These are phyloP conservation scores for Torulaspora maleeae DNA, from an alignment of 805 yeast species.

Conservation along the genomic window DNA sequence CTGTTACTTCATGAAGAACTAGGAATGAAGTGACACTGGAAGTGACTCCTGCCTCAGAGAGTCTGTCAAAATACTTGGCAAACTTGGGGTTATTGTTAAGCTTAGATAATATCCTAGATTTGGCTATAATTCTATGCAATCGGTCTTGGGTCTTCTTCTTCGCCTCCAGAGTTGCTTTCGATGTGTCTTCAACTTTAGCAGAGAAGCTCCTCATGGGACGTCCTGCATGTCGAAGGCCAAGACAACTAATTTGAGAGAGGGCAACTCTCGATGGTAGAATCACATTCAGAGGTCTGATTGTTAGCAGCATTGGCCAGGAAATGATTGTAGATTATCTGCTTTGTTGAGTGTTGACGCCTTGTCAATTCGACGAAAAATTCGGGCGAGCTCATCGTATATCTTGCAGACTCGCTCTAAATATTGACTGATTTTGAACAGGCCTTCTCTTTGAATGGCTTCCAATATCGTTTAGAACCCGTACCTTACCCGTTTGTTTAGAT, in stretches of 20 bases:
- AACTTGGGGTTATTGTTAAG: constrained; percentile 29
- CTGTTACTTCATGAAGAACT: constrained; percentile 69
- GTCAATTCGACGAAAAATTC: background rate
- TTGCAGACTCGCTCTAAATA: background rate
- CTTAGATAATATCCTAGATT: constrained; percentile 26
- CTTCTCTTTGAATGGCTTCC: background rate
- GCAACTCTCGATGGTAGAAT: background rate
- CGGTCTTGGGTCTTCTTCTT: constrained; percentile 11
- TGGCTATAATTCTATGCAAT: constrained; percentile 24
- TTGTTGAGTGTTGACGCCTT: background rate
- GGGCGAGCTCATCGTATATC: background rate
- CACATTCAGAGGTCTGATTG: background rate
- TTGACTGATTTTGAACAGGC: background rate
- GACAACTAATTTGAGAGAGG: background rate
- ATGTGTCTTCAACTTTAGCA: constrained; percentile 1
- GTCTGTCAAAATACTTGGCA: constrained; percentile 23
- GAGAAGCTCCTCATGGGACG: constrained; percentile 3
- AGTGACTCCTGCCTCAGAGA: constrained; percentile 31
- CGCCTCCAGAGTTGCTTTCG: background rate
- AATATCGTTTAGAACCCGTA: background rate
- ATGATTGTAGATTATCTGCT: background rate
- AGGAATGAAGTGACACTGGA: constrained; percentile 53
- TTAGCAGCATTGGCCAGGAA: background rate
- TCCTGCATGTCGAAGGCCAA: background rate
- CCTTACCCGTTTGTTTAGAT: too few species aligned